Conservation (phyloP, 805 yeast species). For the Wickerhamiella kurtzmanii region DNA sequence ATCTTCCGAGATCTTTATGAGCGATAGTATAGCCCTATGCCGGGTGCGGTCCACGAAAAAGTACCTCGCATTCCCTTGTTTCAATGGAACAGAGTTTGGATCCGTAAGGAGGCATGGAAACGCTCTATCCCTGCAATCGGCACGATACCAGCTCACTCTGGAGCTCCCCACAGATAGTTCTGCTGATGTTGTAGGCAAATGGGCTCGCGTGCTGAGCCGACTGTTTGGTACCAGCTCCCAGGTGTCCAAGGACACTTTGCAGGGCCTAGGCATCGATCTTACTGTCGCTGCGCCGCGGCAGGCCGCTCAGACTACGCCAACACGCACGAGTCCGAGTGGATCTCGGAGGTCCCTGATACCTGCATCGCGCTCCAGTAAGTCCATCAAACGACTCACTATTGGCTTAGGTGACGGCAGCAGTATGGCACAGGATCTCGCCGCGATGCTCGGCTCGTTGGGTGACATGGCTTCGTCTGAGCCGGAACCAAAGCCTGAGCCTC, state of each 20-base stretch:
- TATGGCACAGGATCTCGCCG: slow-evolving; percentile 1
- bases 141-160: slow-evolving; percentile 5
- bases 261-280: slow-evolving; percentile 12
- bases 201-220: slow-evolving; percentile 14
- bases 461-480: too few relatives aligned
- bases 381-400: neutral
- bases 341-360: neutral
- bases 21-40: neutral
- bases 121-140: slow-evolving; percentile 10
- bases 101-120: slow-evolving; percentile 16
- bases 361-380: neutral
- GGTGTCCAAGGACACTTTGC: slow-evolving; percentile 1
- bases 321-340: too few relatives aligned
- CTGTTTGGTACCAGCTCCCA: slow-evolving; percentile 5
- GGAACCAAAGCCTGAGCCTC: too few relatives aligned
- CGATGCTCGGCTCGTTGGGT: neutral
- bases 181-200: slow-evolving; percentile 7
- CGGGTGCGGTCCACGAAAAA: neutral
- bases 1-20: neutral
- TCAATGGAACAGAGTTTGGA: slow-evolving; percentile 11
- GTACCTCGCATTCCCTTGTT: slow-evolving; percentile 11
- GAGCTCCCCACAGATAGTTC: slow-evolving; percentile 5
- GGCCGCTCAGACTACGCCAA: neutral
- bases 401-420: neutral
- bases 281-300: neutral